These are phyloP conservation scores for Alternaria dauci DNA, from an alignment of 2,329 filamentous ascomycete species.

Conservation along the genomic window DNA sequence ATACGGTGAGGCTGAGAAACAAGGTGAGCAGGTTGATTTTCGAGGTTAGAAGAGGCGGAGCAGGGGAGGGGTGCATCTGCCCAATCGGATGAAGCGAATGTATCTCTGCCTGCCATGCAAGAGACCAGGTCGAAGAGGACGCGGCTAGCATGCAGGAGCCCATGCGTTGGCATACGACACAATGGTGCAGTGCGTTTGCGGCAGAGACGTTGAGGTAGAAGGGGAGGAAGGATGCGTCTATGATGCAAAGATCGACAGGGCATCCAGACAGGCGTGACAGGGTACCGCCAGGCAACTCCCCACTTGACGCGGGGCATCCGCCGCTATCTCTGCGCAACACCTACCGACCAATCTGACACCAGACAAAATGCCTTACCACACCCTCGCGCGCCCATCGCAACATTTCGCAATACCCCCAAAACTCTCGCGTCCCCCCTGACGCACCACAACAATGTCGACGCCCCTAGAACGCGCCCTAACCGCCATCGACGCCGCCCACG, in stretches of 20 bases:
- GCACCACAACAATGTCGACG: conserved; percentile 20
- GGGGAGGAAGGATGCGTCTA: neutral
- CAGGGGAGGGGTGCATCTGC: too few species aligned
- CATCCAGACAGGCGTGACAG: neutral
- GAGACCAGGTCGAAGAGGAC: neutral
- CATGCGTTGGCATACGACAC: neutral
- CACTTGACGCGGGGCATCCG: conserved; percentile 27
- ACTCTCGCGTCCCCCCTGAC: neutral
- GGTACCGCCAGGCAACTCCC: conserved; percentile 6
- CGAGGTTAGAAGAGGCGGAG: conserved; percentile 10
- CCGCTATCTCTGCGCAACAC: conserved; percentile 19
- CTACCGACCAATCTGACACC: conserved; percentile 18
- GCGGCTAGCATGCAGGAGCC: neutral
- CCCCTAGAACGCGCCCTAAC: conserved; percentile 61
- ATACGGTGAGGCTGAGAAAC: conserved; percentile 12
- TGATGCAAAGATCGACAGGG: conserved; percentile 7
- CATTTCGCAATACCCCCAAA: neutral
- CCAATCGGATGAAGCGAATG: neutral
- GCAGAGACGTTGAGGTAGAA: neutral
- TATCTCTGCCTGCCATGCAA: neutral
- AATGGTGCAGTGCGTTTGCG: neutral
- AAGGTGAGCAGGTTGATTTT: conserved; percentile 15
- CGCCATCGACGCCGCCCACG: conserved; percentile 77
- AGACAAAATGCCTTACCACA: conserved; percentile 22
- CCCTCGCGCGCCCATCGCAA: neutral